Percentiles rank a stretch among this genome's conserved stretches.
These are phyloP conservation scores for Canavalia ensiformis DNA, from an alignment of 306 rosid species.

Conservation along the genomic window DNA sequence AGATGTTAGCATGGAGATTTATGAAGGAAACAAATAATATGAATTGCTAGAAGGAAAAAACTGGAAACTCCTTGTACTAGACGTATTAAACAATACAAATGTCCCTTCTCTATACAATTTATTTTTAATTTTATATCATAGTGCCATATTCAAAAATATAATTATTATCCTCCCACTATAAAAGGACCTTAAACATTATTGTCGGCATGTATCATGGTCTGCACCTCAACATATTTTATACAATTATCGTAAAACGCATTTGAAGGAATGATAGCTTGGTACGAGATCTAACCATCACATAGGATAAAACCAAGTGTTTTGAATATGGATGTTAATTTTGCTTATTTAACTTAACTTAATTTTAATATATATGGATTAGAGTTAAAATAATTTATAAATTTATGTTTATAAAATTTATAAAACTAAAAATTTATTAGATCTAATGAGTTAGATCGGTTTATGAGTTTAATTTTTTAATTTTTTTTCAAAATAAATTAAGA, in stretches of 20 bases:
- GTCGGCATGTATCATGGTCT: neutral
- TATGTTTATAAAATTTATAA: too few relatives aligned
- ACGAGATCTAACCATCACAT: neutral
- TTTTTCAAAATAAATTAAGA: too few relatives aligned
- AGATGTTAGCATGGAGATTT: neutral
- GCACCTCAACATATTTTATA: conserved; percentile 17
- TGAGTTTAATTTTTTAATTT: too few relatives aligned
- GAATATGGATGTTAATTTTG: too few relatives aligned
- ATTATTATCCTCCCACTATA: conserved; percentile 15
- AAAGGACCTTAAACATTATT: neutral
- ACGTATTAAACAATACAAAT: neutral
- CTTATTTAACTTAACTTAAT: too few relatives aligned
- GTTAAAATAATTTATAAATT: too few relatives aligned
- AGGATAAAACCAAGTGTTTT: too few relatives aligned
- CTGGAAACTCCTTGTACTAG: neutral
- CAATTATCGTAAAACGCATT: neutral
- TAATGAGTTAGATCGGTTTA: too few relatives aligned
- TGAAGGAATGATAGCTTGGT: neutral
- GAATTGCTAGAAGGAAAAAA: neutral
- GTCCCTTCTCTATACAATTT: neutral
- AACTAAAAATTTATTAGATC: too few relatives aligned
- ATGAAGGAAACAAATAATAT: neutral
- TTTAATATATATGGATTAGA: too few relatives aligned
- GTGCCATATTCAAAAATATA: neutral
- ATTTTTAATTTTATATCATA: neutral